Conservation (phyloP, 306 rosid genomes). For the Crataegus laevigata region DNA sequence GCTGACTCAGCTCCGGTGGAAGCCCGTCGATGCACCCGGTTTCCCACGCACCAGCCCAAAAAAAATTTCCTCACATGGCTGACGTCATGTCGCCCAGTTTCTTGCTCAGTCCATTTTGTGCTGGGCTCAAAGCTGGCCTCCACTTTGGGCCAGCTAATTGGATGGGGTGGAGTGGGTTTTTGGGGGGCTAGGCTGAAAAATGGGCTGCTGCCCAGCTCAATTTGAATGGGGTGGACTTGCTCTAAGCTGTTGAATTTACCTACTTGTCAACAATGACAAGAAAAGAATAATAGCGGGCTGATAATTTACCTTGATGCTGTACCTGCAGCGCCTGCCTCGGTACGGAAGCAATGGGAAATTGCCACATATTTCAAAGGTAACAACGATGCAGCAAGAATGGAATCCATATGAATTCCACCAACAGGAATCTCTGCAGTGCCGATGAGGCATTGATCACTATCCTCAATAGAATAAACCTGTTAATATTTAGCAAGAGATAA, state of each 20-base stretch:
- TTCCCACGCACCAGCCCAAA: too few species aligned
- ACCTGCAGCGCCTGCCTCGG: constrained; percentile 99
- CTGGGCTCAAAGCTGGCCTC: too few species aligned
- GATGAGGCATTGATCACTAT: constrained; percentile 90
- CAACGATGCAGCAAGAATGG: constrained; percentile 64
- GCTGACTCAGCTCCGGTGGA: constrained; percentile 94
- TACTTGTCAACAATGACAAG: neutral
- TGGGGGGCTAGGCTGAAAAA: too few species aligned
- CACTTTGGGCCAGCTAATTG: too few species aligned
- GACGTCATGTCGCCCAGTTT: too few species aligned
- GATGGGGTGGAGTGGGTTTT: too few species aligned
- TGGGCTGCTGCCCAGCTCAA: too few species aligned
- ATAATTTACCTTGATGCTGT: constrained; percentile 60
- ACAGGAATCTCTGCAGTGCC: constrained; percentile 99
- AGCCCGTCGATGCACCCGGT: constrained; percentile 55
- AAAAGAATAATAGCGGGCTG: neutral
- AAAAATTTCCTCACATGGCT: too few species aligned
- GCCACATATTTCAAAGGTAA: constrained; percentile 87
- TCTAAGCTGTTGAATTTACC: too few species aligned
- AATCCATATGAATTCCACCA: constrained; percentile 97
- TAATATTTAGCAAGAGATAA: constrained; percentile 10
- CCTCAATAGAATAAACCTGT: constrained; percentile 87
- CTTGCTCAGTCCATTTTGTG: too few species aligned
- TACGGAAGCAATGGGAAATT: constrained; percentile 91
- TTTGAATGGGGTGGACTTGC: too few species aligned